Percentiles rank a stretch among this genome's conserved stretches.
phyloP scores from a whole-genome alignment of 169 alveolate species.

The Plasmodium adleri region DNA sequence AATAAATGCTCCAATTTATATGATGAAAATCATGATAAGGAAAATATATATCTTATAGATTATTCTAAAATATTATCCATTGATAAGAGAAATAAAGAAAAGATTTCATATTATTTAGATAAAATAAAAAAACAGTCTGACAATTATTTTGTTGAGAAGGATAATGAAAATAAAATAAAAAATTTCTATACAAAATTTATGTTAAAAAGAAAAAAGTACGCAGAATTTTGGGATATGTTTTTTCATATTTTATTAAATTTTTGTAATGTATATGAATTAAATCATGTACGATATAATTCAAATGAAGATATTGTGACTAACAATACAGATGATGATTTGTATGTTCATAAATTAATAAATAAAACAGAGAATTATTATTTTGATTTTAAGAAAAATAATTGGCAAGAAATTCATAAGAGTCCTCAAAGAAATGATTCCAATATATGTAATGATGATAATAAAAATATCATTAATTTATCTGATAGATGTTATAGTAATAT shows the following conservation, averaged over 20 bases:
- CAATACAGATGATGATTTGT: constrained; percentile 2
- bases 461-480: no score
- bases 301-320: not conserved
- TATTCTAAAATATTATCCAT: constrained; percentile 20
- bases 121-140: constrained; percentile 38
- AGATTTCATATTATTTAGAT: constrained; percentile 24
- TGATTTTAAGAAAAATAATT: constrained; percentile 62
- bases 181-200: constrained; percentile 32
- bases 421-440: no score
- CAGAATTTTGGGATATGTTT: constrained; percentile 59
- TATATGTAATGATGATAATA: no score
- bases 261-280: constrained; percentile 72
- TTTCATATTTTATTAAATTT: constrained; percentile 65
- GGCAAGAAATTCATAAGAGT: constrained; percentile 44
- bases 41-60: constrained; percentile 26
- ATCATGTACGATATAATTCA: constrained; percentile 24
- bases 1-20: not conserved
- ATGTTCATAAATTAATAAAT: constrained; percentile 15
- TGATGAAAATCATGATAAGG: constrained; percentile 4
- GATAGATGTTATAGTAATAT: not conserved
- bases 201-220: constrained; percentile 33
- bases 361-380: constrained; percentile 63
- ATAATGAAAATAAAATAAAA: constrained; percentile 60
- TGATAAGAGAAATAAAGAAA: constrained; percentile 24
- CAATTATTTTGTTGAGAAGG: constrained; percentile 36